Conservation (phyloP, 2,329 filamentous ascomycete genomes). For the Teratosphaeria zuluensis region DNA sequence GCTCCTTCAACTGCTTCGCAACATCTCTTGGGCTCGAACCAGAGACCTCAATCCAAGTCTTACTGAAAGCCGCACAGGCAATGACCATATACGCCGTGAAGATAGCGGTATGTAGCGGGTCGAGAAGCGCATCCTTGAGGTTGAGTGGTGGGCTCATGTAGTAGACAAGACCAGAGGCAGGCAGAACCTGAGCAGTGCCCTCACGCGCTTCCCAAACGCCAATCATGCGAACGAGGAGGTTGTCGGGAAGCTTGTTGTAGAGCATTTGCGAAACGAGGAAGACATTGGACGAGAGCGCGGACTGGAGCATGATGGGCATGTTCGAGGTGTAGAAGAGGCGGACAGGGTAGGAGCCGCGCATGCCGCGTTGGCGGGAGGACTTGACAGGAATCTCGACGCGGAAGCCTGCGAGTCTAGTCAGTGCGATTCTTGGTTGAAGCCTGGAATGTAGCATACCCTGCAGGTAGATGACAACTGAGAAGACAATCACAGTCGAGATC, state of each 20-base stretch:
- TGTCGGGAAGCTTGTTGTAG: slow-evolving; percentile 97
- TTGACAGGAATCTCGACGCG: slow-evolving; percentile 99
- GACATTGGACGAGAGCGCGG: slow-evolving; percentile 94
- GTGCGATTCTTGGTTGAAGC: neutral
- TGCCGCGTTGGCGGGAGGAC: slow-evolving; percentile 96
- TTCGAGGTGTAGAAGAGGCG: slow-evolving; percentile 99
- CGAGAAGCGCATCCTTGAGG: slow-evolving; percentile 92
- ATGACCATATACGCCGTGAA: slow-evolving; percentile 98
- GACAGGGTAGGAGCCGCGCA: slow-evolving; percentile 94
- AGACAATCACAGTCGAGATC: slow-evolving; percentile 82
- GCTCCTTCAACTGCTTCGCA: slow-evolving; percentile 99
- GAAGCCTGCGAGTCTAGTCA: slow-evolving; percentile 66
- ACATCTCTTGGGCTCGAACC: slow-evolving; percentile 96
- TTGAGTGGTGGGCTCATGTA: slow-evolving; percentile 99
- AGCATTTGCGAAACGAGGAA: slow-evolving; percentile 99
- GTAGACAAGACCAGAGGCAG: slow-evolving; percentile 88
- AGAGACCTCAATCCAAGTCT: slow-evolving; percentile 99
- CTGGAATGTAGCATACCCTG: slow-evolving; percentile 17
- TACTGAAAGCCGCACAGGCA: slow-evolving; percentile 96
- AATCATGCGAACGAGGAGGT: slow-evolving; percentile 92
- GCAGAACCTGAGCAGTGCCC: slow-evolving; percentile 89
- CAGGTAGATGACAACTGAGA: slow-evolving; percentile 93
- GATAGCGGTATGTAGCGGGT: slow-evolving; percentile 90
- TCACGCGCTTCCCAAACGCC: slow-evolving; percentile 98
- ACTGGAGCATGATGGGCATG: slow-evolving; percentile 99